Evolutionary conservation across 176 grass and related monocot genomes (phyloP), one percentile per base, ranked within the genome.

Genomic region (Rhynchospora pubera): DNA sequence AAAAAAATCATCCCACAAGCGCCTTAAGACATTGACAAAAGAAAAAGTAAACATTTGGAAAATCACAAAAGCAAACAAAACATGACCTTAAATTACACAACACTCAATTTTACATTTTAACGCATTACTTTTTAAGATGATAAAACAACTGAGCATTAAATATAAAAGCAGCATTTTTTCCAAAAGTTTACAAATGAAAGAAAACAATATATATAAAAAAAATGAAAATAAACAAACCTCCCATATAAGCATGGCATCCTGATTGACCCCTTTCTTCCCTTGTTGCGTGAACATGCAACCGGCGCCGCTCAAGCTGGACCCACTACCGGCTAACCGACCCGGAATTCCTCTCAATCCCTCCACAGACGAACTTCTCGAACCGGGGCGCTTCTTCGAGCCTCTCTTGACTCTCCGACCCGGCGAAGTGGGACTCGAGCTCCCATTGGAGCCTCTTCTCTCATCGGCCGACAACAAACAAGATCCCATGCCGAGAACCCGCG

Each of bases 261-360:
- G 94, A 80, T 97, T 97, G 26, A 89, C 80, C 28, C 94, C 94
- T 80, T 97, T 97, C 90, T 87, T 90, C n/a, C 94, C 94, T 84
- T 92, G 92, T 88, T 94, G 80, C 57, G 94, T 94, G 86, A 89
- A 97, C 30, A 94, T 87, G 52, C 91, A 97, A 2, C 91, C 90
- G 16, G 77, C 73, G 9, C 86, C 82, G 65, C 59, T 82, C 61
- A 55, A 66, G 62, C 79, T 91, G 21, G 88, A 75, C 46, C 91
- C 91, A 70, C 87, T 92, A 18, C 69, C 23, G 2, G 88, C 85
- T 82, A 97, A 84, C 77, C 94, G 81, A 0, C 82, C 83, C 5
- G 94, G 62, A 9, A 88, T 86, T 64, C 39, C 80, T 55, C 87
- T 88, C 43, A 89, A 52, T 45, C 79, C 80, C 59, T 82, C 86